Evolutionary conservation across 495 filamentous ascomycete genomes (phyloP).

Genomic region (Annulohypoxylon bovei): DNA sequence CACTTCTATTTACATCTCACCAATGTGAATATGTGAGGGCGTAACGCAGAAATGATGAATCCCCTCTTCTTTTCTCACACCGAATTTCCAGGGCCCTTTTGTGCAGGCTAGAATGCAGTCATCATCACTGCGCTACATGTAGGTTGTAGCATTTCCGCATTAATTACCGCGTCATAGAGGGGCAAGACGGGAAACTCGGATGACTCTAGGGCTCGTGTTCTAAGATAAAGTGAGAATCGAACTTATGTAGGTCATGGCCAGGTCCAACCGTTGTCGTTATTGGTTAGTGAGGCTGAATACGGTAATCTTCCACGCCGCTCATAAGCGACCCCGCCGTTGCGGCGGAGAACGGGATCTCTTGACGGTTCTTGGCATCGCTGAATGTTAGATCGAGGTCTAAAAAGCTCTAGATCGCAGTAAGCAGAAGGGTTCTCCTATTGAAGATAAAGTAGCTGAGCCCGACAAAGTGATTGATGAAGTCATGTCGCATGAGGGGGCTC

Average conservation of each 20-base stretch:
- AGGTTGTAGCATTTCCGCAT: constrained; percentile 18
- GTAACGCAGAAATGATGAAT: neutral
- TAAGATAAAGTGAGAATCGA: constrained; percentile 23
- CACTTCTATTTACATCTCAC: constrained; percentile 23
- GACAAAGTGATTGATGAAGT: constrained; percentile 29
- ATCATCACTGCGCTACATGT: constrained; percentile 7
- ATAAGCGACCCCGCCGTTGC: constrained; percentile 27
- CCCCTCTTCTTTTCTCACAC: constrained; percentile 19
- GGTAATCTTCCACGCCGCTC: constrained; percentile 31
- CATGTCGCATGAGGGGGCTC: constrained; percentile 15
- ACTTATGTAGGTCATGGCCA: constrained; percentile 2
- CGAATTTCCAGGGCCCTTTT: constrained; percentile 13
- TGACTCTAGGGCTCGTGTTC: constrained; percentile 24
- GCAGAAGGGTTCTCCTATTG: neutral
- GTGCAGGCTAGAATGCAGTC: neutral
- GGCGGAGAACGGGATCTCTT: constrained; percentile 17
- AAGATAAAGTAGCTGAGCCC: constrained; percentile 16
- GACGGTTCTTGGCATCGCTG: constrained; percentile 18
- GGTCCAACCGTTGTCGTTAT: neutral
- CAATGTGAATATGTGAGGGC: constrained; percentile 4
- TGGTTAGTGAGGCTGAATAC: constrained; percentile 35
- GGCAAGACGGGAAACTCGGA: constrained; percentile 12
- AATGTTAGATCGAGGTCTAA: constrained; percentile 17
- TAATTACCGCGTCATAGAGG: constrained; percentile 14
- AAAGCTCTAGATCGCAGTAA: neutral